Conservation (phyloP, 2,329 filamentous ascomycete genomes). For the Camillea tinctor region DNA sequence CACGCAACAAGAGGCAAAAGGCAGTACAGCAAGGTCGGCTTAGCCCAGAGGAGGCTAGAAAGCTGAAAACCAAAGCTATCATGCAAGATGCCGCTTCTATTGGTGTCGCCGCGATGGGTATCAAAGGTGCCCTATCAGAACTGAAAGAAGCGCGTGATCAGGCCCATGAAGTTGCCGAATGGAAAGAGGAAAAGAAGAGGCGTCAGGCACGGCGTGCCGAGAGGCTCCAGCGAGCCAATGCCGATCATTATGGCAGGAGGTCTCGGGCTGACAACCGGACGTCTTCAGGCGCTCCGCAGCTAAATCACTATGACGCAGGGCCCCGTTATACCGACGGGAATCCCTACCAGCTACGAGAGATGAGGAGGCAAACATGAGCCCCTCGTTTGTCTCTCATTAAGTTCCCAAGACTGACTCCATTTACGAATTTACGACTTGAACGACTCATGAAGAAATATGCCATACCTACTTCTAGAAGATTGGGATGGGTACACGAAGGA, state of each 20-base stretch:
- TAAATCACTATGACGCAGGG: conserved; percentile 41
- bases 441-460: conserved; percentile 11
- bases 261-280: conserved; percentile 46
- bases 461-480: conserved; percentile 15
- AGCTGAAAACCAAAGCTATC: conserved; percentile 56
- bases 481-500: conserved; percentile 12
- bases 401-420: conserved; percentile 9
- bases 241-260: conserved; percentile 34
- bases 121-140: conserved; percentile 56
- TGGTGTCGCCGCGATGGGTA: conserved; percentile 56
- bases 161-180: conserved; percentile 48
- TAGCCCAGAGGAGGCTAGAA: conserved; percentile 50
- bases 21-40: conserved; percentile 55
- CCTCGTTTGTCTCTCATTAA: neutral
- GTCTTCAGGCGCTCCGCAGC: conserved; percentile 39
- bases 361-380: conserved; percentile 28
- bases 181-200: conserved; percentile 46
- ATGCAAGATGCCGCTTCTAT: conserved; percentile 59
- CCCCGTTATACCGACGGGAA: conserved; percentile 49
- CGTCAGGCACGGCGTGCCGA: conserved; percentile 50
- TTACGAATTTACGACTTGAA: conserved; percentile 26
- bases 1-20: conserved; percentile 50
- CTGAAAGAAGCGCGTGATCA: conserved; percentile 55
- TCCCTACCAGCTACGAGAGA: conserved; percentile 42
- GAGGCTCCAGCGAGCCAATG: conserved; percentile 31